These are phyloP conservation scores for Botryotinia globosa DNA, from an alignment of 2,329 filamentous ascomycete genomes.

Conservation along the genomic window DNA sequence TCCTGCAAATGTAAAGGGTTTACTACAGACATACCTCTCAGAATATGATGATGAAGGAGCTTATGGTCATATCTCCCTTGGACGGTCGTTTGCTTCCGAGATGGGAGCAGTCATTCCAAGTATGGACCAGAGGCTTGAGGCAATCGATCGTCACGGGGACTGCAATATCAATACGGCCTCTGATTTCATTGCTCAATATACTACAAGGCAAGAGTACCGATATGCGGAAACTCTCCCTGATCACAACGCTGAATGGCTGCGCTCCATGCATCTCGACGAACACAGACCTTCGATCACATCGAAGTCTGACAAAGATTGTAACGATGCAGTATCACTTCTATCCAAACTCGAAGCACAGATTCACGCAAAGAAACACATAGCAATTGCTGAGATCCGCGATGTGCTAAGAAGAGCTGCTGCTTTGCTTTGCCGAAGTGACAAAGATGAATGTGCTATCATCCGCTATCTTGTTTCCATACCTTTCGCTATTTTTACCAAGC, in stretches of 20 bases:
- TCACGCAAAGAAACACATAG: slow-evolving; percentile 64
- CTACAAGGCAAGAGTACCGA: slow-evolving; percentile 91
- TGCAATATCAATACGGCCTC: slow-evolving; percentile 85
- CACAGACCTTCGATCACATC: slow-evolving; percentile 44
- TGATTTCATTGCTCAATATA: slow-evolving; percentile 96
- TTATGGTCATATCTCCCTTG: slow-evolving; percentile 88
- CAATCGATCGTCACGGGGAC: slow-evolving; percentile 72
- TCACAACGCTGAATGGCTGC: slow-evolving; percentile 63
- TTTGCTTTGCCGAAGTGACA: slow-evolving; percentile 74
- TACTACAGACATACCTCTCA: slow-evolving; percentile 93
- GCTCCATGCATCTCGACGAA: slow-evolving; percentile 54
- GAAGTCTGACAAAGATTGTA: slow-evolving; percentile 52
- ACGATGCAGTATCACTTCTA: slow-evolving; percentile 63
- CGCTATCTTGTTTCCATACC: slow-evolving; percentile 90
- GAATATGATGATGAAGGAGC: slow-evolving; percentile 89
- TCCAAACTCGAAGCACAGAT: slow-evolving; percentile 71
- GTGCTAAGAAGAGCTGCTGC: slow-evolving; percentile 82
- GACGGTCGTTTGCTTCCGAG: slow-evolving; percentile 89
- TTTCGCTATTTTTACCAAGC: slow-evolving; percentile 88
- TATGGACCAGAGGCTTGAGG: slow-evolving; percentile 80
- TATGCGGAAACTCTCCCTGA: slow-evolving; percentile 75
- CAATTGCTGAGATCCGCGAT: slow-evolving; percentile 73
- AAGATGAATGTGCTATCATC: slow-evolving; percentile 73
- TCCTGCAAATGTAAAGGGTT: slow-evolving; percentile 88
- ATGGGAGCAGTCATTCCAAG: slow-evolving; percentile 84